Percentiles rank a stretch among this genome's conserved stretches.
Conservation (phyloP, 345 rosid genomes). For the Salix suchowensis region DNA sequence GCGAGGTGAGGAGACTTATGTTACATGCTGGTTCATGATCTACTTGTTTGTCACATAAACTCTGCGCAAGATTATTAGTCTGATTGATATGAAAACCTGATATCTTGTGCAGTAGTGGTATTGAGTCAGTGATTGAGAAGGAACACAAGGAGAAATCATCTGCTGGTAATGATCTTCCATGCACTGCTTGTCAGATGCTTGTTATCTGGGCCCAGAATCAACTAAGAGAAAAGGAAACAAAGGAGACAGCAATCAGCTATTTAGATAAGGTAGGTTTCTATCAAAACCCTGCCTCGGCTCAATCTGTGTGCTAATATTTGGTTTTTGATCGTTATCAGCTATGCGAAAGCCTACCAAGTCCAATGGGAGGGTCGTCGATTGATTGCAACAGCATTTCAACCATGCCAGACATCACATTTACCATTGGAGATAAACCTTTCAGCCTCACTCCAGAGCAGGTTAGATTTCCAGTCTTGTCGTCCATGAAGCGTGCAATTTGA, state of each 20-base stretch:
- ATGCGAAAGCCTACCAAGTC: constrained; percentile 69
- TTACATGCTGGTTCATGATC: background rate
- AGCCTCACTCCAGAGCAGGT: constrained; percentile 70
- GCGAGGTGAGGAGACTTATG: constrained; percentile 30
- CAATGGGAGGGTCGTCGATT: constrained; percentile 50
- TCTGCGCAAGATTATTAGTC: background rate
- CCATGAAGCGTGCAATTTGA: background rate
- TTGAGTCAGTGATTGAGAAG: constrained; percentile 42
- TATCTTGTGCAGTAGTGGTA: constrained; percentile 30
- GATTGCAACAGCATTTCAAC: constrained; percentile 41
- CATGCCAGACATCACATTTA: constrained; percentile 63
- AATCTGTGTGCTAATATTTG: background rate
- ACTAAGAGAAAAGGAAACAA: constrained; percentile 47
- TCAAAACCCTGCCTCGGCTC: background rate
- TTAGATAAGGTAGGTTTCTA: constrained; percentile 39
- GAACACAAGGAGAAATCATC: constrained; percentile 20
- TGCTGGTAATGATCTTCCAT: constrained; percentile 28
- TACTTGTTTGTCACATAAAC: background rate
- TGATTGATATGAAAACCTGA: background rate
- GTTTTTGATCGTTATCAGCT: constrained; percentile 33
- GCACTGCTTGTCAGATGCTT: constrained; percentile 60
- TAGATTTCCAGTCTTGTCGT: background rate
- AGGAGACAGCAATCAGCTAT: constrained; percentile 51
- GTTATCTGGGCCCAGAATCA: constrained; percentile 69
- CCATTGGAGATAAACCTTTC: constrained; percentile 55